Evolutionary conservation across 129 eudicot species (phyloP), one percentile per base, ranked within the genome.

Genomic region (Heracleum sosnowskyi): DNA sequence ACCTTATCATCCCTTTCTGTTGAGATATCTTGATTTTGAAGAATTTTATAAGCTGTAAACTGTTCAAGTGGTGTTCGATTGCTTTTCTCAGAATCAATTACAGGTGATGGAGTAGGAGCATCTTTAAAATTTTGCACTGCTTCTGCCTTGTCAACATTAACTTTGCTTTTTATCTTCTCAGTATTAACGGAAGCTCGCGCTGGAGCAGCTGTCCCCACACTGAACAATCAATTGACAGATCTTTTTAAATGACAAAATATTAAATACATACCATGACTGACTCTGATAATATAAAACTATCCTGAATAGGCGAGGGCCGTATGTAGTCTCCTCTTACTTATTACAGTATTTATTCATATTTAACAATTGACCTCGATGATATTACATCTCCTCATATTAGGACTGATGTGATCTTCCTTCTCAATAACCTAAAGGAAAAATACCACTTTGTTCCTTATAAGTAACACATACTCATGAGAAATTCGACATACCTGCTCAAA

Each of bases 1-100:
- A 90, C 85, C 92, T 79, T 78, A 60, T 78, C 93, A 51, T 77
- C 82, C 28, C 82, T 87, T 47, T 87, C 86, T 74, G 82, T 45
- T 34, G 85, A 85, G 36, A 77, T 49, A 46, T 79, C 76, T 47
- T 39, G 82, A 62, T 82, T 80, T 75, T 89, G 91, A 26, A 83
- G 79, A 64, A 80, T 74, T 84, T 81, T 86, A 72, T 81, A 42
- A 80, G 86, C 77, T 39, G 89, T 72, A 83, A 84, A 86, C 84
- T 86, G 84, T 20, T 81, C 90, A 80, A 71, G 6, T 10, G 85
- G 74, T 17, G 34, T 78, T 12, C 26, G 76, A 79, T 84, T 90
- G 76, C 33, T 81, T 49, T 77, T 78, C 10, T 88, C 83, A 44
- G 45, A 73, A 68, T 75, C 76, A 33, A 24, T 70, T 77, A 36